phyloP scores from a whole-genome alignment of 768 basidiomycete species.

The Boletellus ananas region DNA sequence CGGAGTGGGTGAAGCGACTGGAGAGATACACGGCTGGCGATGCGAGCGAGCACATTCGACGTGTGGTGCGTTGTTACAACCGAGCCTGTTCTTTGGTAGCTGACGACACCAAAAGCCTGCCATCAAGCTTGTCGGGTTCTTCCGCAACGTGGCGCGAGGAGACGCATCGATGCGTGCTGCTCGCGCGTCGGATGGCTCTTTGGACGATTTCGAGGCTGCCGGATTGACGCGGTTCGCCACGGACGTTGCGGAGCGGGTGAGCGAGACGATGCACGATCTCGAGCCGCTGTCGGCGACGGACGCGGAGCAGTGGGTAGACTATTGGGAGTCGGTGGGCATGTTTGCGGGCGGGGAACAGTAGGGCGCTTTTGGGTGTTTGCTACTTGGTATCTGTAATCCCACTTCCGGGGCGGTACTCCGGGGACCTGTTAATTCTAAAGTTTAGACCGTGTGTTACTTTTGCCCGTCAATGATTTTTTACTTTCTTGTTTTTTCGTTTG shows the following conservation, averaged over 20 bases:
- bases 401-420: too few relatives aligned
- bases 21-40: constrained; percentile 7
- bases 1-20: constrained; percentile 27
- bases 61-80: constrained; percentile 23
- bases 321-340: constrained; percentile 34
- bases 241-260: constrained; percentile 27
- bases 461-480: too few relatives aligned
- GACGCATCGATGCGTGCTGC: constrained; percentile 9
- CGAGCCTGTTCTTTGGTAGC: not conserved
- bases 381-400: too few relatives aligned
- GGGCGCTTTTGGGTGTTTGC: too few relatives aligned
- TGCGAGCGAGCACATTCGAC: constrained; percentile 22
- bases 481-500: too few relatives aligned
- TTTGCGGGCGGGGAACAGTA: constrained; percentile 5
- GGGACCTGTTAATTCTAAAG: too few relatives aligned
- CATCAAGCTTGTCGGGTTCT: constrained; percentile 31
- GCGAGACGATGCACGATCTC: constrained; percentile 32
- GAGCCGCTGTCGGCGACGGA: constrained; percentile 16
- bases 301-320: constrained; percentile 35
- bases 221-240: constrained; percentile 22
- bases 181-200: not conserved
- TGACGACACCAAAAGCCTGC: constrained; percentile 26
- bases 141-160: constrained; percentile 16
- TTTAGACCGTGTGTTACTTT: too few relatives aligned
- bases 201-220: not conserved